Evolutionary conservation across 2,329 filamentous ascomycete species (phyloP), one percentile per base, ranked within the genome.

Genomic region (Tolypocladium endophyticum): DNA sequence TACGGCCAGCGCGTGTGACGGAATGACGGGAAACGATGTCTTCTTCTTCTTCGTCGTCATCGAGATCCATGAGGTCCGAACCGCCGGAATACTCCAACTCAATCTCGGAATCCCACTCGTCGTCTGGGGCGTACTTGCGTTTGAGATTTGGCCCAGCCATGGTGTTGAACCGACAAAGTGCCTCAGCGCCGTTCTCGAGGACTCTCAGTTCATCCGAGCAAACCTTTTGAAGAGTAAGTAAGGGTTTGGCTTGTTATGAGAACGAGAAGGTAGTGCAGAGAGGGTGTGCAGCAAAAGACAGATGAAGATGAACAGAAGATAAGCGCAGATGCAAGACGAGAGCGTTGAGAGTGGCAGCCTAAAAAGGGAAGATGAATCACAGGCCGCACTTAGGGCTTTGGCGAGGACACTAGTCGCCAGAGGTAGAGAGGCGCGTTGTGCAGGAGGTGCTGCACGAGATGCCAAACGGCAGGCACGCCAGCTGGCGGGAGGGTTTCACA

Each of bases 161-260:
- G 39, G 64, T 56, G 18, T 56, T 53, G 59, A 63, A 67, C 12
- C 62, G 61, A 14, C 62, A 57, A 39, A 77, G 61, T 5, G 72
- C 70, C 36, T 58, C 59, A 59, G 63, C 64, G 43, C 73, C 74
- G 67, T 73, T 73, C 39, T 71, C 63, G 14, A 72, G 61, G 5
- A 63, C 59, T 57, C 71, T 56, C 0, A 76, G 67, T 12, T 73
- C 61, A 25, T 67, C 60, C 28, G 69, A 63, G 23, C 68, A 60
- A 55, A 76, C 61, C 74, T 76, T 64, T 28, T 36, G 25, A 36
- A 41, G 8, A 53, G 66, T 69, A 59, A 70, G 66, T 60, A 5
- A 18, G 14, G 11, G 33, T 54, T 35, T 35, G 20, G 18, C 30
- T 16, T 23, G 20, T 12, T 4, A 20, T 16, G 6, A 23, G 23